phyloP scores from a whole-genome alignment of 2,329 filamentous ascomycete species.

The Colletotrichum sojae region DNA sequence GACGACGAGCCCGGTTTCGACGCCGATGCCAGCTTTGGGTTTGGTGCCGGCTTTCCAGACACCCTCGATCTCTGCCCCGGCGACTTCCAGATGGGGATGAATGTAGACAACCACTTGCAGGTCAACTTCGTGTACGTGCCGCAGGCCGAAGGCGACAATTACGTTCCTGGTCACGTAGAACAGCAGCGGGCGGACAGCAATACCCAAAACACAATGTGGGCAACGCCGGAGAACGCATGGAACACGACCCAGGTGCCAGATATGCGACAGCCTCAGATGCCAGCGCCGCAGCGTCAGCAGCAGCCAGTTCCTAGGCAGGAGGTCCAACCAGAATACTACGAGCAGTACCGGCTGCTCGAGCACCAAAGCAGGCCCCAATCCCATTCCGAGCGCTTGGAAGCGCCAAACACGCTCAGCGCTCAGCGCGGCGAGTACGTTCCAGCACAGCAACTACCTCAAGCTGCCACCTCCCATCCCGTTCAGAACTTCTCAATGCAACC shows the following conservation, averaged over 20 bases:
- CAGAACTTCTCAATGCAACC: constrained; percentile 32
- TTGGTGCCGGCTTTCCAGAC: constrained; percentile 11
- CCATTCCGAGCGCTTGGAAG: constrained; percentile 16
- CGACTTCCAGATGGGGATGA: constrained; percentile 21
- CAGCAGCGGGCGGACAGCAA: constrained; percentile 23
- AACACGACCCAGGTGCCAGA: constrained; percentile 34
- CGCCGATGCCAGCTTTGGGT: constrained; percentile 8
- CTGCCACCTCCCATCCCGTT: constrained; percentile 10
- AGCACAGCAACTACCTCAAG: constrained; percentile 20
- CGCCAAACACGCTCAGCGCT: constrained; percentile 14
- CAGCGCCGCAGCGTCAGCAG: constrained; percentile 27
- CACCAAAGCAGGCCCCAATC: constrained; percentile 19
- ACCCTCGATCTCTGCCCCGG: constrained; percentile 19
- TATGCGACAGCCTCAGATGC: constrained; percentile 32
- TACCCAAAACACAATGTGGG: constrained; percentile 28
- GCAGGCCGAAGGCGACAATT: constrained; percentile 21
- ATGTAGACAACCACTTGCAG: constrained; percentile 24
- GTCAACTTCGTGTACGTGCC: constrained; percentile 38
- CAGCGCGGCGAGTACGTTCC: constrained; percentile 17
- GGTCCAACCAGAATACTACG: constrained; percentile 27
- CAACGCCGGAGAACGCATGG: constrained; percentile 29
- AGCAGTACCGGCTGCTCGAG: constrained; percentile 31
- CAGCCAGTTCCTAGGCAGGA: constrained; percentile 20
- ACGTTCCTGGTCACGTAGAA: constrained; percentile 19
- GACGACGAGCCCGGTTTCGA: constrained; percentile 27